These are phyloP conservation scores for Neurospora sp. DNA, from an alignment of 495 filamentous ascomycete species.

Conservation along the genomic window DNA sequence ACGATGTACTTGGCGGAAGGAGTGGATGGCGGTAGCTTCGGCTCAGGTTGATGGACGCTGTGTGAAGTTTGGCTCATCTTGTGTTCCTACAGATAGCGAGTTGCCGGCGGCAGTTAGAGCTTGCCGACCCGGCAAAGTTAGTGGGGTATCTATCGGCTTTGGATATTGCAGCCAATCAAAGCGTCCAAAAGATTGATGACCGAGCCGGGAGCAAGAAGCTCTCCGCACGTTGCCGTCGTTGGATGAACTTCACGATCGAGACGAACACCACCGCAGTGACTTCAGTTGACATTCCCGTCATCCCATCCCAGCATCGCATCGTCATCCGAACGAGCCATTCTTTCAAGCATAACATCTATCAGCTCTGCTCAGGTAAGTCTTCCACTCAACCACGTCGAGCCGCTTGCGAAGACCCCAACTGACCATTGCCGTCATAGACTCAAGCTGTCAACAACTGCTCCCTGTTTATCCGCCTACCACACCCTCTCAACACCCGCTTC, in stretches of 20 bases:
- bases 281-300: neutral
- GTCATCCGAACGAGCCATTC: neutral
- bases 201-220: neutral
- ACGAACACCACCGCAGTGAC: neutral
- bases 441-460: neutral
- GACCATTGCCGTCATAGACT: neutral
- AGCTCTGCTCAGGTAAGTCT: no score
- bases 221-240: neutral
- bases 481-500: neutral
- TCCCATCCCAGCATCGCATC: neutral
- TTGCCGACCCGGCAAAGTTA: neutral
- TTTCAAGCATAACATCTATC: no score
- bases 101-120: neutral
- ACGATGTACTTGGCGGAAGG: neutral
- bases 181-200: neutral
- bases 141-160: neutral
- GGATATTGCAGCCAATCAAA: neutral
- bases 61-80: neutral
- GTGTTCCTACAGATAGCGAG: neutral
- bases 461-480: neutral
- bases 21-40: neutral
- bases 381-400: neutral
- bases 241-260: neutral
- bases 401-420: neutral
- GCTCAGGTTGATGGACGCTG: neutral